A percentile compares a stretch with the other conserved stretches of the same genome.
Evolutionary conservation across 257 asterid genomes (phyloP).

Genomic region (Leonotis leonurus): DNA sequence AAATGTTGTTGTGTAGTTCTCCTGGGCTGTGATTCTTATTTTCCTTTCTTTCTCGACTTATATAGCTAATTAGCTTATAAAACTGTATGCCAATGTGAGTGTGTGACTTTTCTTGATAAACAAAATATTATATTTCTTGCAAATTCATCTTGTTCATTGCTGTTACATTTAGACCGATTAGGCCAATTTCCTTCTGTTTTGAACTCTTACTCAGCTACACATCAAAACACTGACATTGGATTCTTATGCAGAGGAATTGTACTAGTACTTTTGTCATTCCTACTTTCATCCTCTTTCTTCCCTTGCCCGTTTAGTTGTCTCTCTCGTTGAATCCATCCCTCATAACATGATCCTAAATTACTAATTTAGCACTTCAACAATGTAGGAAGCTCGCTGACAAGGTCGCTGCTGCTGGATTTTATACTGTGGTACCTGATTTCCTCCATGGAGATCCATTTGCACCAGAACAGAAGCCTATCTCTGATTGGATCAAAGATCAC

Average conservation of each 20-base stretch:
- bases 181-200: too few species aligned
- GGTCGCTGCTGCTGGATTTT: constrained; percentile 55
- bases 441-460: constrained; percentile 42
- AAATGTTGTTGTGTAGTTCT: neutral
- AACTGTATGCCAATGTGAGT: neutral
- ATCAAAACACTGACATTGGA: neutral
- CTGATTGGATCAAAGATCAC: constrained; percentile 46
- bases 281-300: neutral
- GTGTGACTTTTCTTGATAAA: neutral
- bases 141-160: neutral
- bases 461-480: constrained; percentile 22
- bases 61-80: neutral
- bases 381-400: constrained; percentile 64
- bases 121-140: neutral
- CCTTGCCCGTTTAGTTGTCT: neutral
- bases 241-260: neutral
- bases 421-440: constrained; percentile 59
- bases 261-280: neutral
- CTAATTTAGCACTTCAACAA: neutral
- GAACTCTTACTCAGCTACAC: neutral
- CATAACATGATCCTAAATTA: neutral
- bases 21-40: neutral
- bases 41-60: neutral
- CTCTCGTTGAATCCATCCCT: neutral
- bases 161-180: neutral